Percentiles rank a stretch among this genome's conserved stretches.
These are phyloP conservation scores for Grigorovia yakushimaensis DNA, from an alignment of 805 yeast genomes.

Conservation along the genomic window DNA sequence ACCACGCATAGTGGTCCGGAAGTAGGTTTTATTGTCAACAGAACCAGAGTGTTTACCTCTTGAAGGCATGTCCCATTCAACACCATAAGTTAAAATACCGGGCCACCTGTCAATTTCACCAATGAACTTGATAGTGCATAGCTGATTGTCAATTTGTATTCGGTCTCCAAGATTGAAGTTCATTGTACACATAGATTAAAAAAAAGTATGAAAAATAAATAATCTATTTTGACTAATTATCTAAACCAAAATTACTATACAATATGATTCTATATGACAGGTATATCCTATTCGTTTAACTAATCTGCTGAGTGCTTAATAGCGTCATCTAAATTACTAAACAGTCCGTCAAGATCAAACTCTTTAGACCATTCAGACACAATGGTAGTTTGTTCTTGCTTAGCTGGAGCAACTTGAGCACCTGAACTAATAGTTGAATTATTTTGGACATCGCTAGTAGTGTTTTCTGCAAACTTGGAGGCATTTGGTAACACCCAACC, in stretches of 20 bases:
- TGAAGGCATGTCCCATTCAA: conserved; percentile 72
- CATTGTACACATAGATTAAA: conserved; percentile 5
- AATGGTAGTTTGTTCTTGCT: conserved; percentile 57
- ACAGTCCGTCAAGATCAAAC: conserved; percentile 80
- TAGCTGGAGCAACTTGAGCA: conserved; percentile 33
- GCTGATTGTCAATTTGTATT: conserved; percentile 32
- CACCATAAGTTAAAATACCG: conserved; percentile 47
- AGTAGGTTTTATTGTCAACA: conserved; percentile 45
- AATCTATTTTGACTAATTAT: not conserved
- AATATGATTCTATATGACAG: conserved; percentile 1
- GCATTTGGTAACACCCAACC: conserved; percentile 82
- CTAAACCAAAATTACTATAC: not conserved
- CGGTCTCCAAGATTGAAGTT: conserved; percentile 22
- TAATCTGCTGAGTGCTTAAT: conserved; percentile 18
- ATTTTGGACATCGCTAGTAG: conserved; percentile 18
- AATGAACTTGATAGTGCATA: conserved; percentile 53
- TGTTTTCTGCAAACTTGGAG: conserved; percentile 28
- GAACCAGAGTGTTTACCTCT: conserved; percentile 71
- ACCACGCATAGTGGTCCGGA: conserved; percentile 24
- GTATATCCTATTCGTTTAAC: conserved; percentile 5
- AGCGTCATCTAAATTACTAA: conserved; percentile 35
- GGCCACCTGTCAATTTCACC: conserved; percentile 64
- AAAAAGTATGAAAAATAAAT: not conserved
- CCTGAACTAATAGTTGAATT: conserved; percentile 26
- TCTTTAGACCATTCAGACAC: conserved; percentile 91